These are phyloP conservation scores for Pleurotus eryngii DNA, from an alignment of 768 basidiomycete genomes.

Conservation along the genomic window DNA sequence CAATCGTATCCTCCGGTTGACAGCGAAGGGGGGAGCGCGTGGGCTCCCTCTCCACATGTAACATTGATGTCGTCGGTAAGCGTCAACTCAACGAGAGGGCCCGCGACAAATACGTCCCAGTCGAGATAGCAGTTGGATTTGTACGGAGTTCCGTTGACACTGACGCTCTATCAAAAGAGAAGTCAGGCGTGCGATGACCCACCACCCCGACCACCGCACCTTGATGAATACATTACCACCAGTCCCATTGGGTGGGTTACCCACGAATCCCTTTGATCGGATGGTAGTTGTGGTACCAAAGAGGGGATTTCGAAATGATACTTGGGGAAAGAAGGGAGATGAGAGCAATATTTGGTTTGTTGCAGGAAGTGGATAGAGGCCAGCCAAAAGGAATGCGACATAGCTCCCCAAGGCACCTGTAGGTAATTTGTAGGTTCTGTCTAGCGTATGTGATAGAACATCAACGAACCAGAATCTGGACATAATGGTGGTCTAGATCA, in stretches of 20 bases:
- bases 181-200: neutral
- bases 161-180: conserved; percentile 40
- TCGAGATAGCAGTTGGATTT: conserved; percentile 64
- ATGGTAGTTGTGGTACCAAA: conserved; percentile 58
- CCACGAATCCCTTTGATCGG: conserved; percentile 42
- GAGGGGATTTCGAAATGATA: conserved; percentile 59
- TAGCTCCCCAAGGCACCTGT: conserved; percentile 63
- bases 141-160: conserved; percentile 53
- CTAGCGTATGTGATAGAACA: no score
- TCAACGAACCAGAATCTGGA: conserved; percentile 19
- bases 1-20: conserved; percentile 58
- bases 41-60: conserved; percentile 44
- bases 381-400: conserved; percentile 53
- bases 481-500: neutral
- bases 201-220: conserved; percentile 27
- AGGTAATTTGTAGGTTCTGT: conserved; percentile 2
- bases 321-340: conserved; percentile 57
- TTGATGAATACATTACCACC: conserved; percentile 57
- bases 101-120: conserved; percentile 56
- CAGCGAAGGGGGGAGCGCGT: conserved; percentile 55
- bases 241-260: conserved; percentile 48
- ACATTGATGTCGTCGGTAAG: conserved; percentile 51
- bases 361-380: conserved; percentile 63
- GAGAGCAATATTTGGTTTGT: conserved; percentile 57
- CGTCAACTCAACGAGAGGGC: conserved; percentile 52